Evolutionary conservation across 805 yeast genomes (phyloP), one percentile per base, ranked within the genome.

Genomic region (Ogataea trehalophila): DNA sequence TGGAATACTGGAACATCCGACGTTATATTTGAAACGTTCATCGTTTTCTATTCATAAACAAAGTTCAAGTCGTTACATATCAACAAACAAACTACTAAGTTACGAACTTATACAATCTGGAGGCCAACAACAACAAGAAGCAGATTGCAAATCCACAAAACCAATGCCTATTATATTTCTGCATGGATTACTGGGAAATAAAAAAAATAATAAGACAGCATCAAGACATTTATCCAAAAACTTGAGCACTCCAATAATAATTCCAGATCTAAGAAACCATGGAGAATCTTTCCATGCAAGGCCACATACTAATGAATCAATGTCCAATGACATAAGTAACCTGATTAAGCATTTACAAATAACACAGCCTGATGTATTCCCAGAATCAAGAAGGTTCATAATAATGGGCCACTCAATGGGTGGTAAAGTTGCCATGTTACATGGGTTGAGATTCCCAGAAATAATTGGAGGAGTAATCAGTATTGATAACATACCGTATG

Each of bases 161-260:
- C 11, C 11, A 9, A 68, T 83, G 1, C 94, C 97, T 1, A 69
- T 92, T 6, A 68, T 94, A 31, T 79, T 92, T 18, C 67, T 91
- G 34, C 99, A 92, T 63, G 99, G 99, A 0, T 67, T 92, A 17
- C 83, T 92, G 60, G 98, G 98, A 2, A 82, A 86, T 51, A 83
- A 80, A 52, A 65, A 76, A 31, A 92, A 90, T 65, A 88, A 87
- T 58, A 70, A 96, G 49, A 73, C 88, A 0, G 87, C 90, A 14
- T 85, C 88, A 11, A 77, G 79, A 59, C 70, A 69, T 44, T 63
- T 85, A 36, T 72, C 80, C 14, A 51, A 53, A 16, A 35, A 33
- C 13, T 61, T 85, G 50, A 61, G 68, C n/a, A 70, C 87, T 18
- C 77, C 80, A 44, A 79, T 86, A 1, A 80, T 77, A 55, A 73